Base-by-base conservation (phyloP, 176 grass and related monocot genomes). In the Tillandsia leiboldiana region DNA sequence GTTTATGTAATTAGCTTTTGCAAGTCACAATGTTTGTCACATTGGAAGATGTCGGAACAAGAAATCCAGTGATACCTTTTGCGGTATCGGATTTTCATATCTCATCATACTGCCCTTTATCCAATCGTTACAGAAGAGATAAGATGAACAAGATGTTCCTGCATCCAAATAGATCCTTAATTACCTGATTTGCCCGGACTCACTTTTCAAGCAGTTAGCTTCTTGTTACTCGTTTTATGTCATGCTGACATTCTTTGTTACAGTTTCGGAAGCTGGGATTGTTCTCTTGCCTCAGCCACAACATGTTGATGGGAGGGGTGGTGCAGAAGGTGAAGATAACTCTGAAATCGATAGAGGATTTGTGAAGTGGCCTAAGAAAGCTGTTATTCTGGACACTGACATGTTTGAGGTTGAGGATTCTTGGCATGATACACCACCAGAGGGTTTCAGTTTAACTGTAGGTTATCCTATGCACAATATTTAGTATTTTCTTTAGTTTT, bases 341-440 rank as follows among this genome's bases (percentile, higher is more conserved):
- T 73, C 70, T 81, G 88, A 92, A 66, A 65, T 82, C 51, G 88
- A 85, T 71, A 85, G 68, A 65, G 83, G 66, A 74, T 68, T 79
- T 69, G 65, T 83, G 42, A 92, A 92, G 76, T 96, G 93, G 93
- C 88, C 88, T 27, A 77, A 78, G 82, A 96, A 96, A 68, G 63
- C 88, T 53, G 76, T 92, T 61, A 81, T 89, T 74, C 72, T 92
- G 17, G 83, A 92, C 52, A 92, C 93, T 15, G 93, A 96, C 64
- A 85, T 87, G 85, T 90, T 96, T 79, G 86, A 92, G 48, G 88
- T 87, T 1, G 88, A 96, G 53, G 93, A 90, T 71, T 89, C 88
- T 27, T 96, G 88, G 93, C 93, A 96, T 66, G 93, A 96, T 26
- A 81, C 71, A 0, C 83, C 86, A 5, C 88, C 93, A 49, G 88